phyloP scores from a whole-genome alignment of 768 basidiomycete species.

The Stropharia rugosoannulata region DNA sequence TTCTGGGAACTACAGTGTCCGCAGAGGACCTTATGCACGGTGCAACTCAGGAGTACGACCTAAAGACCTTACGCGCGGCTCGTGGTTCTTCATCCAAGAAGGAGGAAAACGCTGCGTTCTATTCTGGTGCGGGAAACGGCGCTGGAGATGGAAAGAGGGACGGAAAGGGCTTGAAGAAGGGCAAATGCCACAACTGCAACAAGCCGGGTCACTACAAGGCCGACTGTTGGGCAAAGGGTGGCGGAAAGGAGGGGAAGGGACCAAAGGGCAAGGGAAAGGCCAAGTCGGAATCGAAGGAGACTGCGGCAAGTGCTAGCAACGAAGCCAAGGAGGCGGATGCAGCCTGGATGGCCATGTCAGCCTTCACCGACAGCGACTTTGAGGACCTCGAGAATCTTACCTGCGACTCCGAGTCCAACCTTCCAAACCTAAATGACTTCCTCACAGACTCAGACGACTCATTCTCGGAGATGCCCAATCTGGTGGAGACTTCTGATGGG shows the following conservation, averaged over 20 bases:
- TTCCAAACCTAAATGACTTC: too few species aligned
- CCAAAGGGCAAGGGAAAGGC: constrained; percentile 13
- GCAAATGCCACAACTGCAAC: constrained; percentile 7
- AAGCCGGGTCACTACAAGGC: constrained; percentile 26
- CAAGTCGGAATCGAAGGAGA: not conserved
- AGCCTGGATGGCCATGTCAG: not conserved
- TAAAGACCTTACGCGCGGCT: constrained; percentile 14
- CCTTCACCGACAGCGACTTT: not conserved
- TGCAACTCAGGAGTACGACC: constrained; percentile 26
- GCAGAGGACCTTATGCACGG: constrained; percentile 21
- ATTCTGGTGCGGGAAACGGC: constrained; percentile 6
- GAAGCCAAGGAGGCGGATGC: not conserved
- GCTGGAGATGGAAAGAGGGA: not conserved
- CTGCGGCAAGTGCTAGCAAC: not conserved
- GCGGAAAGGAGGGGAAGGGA: constrained; percentile 34
- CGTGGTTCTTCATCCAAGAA: constrained; percentile 9
- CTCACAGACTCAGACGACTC: not conserved
- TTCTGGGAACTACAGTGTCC: constrained; percentile 18
- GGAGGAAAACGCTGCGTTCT: constrained; percentile 25
- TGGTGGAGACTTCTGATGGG: not conserved
- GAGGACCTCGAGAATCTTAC: not conserved
- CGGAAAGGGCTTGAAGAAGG: not conserved
- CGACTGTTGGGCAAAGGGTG: constrained; percentile 37
- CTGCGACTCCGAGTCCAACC: too few species aligned
- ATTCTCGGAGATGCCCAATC: not conserved